Conservation (phyloP, 352 stramenopile species). For the Phytophthora parvispora region DNA sequence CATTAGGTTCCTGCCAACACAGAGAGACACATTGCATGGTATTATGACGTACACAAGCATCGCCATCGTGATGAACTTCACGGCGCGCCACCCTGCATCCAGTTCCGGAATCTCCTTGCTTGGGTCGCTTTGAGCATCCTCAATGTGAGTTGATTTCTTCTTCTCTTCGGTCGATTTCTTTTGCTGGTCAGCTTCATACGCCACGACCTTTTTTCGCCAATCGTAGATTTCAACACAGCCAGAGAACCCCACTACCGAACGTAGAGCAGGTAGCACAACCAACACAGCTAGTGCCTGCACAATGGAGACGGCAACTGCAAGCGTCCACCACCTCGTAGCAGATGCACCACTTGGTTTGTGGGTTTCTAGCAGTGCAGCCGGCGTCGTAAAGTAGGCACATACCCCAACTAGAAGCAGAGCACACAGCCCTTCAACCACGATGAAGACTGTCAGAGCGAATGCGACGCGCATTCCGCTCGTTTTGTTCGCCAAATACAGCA, state of each 20-base stretch:
- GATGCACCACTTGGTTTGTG: constrained; percentile 8
- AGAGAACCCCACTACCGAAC: constrained; percentile 40
- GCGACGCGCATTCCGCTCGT: constrained; percentile 75
- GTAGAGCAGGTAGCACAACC: constrained; percentile 34
- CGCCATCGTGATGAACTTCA: constrained; percentile 69
- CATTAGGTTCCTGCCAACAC: constrained; percentile 7
- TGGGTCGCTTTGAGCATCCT: neutral
- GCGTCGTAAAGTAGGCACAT: constrained; percentile 13
- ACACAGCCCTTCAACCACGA: constrained; percentile 48
- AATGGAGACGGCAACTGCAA: constrained; percentile 33
- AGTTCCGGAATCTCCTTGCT: constrained; percentile 19
- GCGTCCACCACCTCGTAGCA: constrained; percentile 30
- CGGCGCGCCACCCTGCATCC: constrained; percentile 59
- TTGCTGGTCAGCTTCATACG: constrained; percentile 46
- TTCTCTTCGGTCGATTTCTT: constrained; percentile 20
- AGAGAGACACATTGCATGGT: neutral
- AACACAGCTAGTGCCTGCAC: constrained; percentile 35
- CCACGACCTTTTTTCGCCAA: constrained; percentile 46
- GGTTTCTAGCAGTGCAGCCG: constrained; percentile 9
- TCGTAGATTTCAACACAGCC: constrained; percentile 50
- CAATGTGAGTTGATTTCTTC: neutral
- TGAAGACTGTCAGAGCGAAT: constrained; percentile 51
- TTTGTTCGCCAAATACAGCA: constrained; percentile 55
- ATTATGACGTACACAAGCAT: constrained; percentile 59
- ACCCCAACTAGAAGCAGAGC: constrained; percentile 25